Evolutionary conservation across 2,329 filamentous ascomycete genomes (phyloP).

Genomic region (Epichloe baconii): DNA sequence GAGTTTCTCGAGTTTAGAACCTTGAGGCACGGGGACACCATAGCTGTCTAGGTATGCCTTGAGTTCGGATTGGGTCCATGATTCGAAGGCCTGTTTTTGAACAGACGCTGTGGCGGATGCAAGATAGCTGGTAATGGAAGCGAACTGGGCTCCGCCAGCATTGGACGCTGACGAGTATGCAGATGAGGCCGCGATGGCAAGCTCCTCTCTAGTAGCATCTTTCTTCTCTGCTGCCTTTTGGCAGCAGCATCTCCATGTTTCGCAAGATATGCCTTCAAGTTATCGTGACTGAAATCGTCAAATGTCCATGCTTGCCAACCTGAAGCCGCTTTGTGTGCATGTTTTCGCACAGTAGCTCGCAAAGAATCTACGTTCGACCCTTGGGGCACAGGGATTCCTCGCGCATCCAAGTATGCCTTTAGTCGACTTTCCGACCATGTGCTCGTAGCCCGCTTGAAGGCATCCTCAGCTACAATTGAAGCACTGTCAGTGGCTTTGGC

Average conservation of each 20-base stretch:
- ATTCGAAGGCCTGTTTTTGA: constrained; percentile 56
- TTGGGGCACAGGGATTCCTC: constrained; percentile 64
- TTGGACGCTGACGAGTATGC: constrained; percentile 47
- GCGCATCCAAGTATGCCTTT: constrained; percentile 66
- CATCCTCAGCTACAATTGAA: constrained; percentile 46
- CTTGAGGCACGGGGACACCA: constrained; percentile 54
- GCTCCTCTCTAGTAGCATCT: constrained; percentile 57
- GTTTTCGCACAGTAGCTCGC: constrained; percentile 58
- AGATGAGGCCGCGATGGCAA: constrained; percentile 50
- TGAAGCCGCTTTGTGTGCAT: constrained; percentile 55
- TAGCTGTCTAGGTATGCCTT: constrained; percentile 73
- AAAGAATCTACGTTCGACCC: constrained; percentile 59
- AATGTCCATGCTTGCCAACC: constrained; percentile 67
- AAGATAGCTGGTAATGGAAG: constrained; percentile 60
- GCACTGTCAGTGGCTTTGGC: constrained; percentile 62
- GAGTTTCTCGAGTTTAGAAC: constrained; percentile 54
- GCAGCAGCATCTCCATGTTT: constrained; percentile 40
- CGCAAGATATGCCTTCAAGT: constrained; percentile 46
- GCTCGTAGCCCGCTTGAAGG: constrained; percentile 48
- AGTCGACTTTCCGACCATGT: constrained; percentile 65
- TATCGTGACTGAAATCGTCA: constrained; percentile 61
- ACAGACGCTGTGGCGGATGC: constrained; percentile 49
- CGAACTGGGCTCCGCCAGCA: constrained; percentile 43
- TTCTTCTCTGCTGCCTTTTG: constrained; percentile 49
- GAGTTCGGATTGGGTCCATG: constrained; percentile 60